Conservation (phyloP, 1,284 basidiomycete genomes). For the Leccinum cinnamomeum region DNA sequence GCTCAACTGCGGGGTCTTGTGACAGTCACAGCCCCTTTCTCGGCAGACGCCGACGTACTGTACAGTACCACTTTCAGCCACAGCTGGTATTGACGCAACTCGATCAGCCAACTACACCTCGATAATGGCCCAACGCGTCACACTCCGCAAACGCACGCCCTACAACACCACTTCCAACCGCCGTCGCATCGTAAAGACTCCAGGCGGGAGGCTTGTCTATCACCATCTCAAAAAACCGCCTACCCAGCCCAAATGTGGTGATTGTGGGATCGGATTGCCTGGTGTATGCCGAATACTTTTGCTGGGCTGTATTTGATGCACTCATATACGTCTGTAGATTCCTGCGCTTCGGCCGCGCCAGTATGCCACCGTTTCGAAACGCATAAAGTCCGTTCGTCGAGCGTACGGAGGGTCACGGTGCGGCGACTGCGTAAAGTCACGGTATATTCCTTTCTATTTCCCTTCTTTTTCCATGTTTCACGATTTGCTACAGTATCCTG, state of each 20-base stretch:
- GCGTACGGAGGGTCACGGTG: slow-evolving; percentile 97
- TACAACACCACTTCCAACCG: slow-evolving; percentile 99
- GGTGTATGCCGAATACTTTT: slow-evolving; percentile 63
- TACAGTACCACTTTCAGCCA: slow-evolving; percentile 29
- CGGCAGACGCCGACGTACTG: slow-evolving; percentile 23
- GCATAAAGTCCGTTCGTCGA: slow-evolving; percentile 90
- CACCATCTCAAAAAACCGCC: slow-evolving; percentile 88
- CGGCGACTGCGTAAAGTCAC: slow-evolving; percentile 88
- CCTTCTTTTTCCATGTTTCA: not conserved
- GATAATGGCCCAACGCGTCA: slow-evolving; percentile 97
- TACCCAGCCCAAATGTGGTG: slow-evolving; percentile 94
- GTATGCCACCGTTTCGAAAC: slow-evolving; percentile 93
- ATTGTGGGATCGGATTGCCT: slow-evolving; percentile 89
- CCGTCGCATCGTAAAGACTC: slow-evolving; percentile 95
- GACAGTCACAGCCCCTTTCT: not conserved
- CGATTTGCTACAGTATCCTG: slow-evolving; percentile 70
- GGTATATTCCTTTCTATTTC: slow-evolving; percentile 51
- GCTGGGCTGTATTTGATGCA: not conserved
- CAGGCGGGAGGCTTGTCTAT: slow-evolving; percentile 90
- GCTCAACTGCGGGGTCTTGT: not conserved
- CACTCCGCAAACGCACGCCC: slow-evolving; percentile 96
- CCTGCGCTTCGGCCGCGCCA: slow-evolving; percentile 91
- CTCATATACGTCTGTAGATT: slow-evolving; percentile 49
- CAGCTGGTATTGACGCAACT: not conserved
- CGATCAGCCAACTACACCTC: slow-evolving; percentile 7